Base-by-base conservation (phyloP, 805 yeast genomes). In the Cyberlindnera nakhonratchasimensis region DNA sequence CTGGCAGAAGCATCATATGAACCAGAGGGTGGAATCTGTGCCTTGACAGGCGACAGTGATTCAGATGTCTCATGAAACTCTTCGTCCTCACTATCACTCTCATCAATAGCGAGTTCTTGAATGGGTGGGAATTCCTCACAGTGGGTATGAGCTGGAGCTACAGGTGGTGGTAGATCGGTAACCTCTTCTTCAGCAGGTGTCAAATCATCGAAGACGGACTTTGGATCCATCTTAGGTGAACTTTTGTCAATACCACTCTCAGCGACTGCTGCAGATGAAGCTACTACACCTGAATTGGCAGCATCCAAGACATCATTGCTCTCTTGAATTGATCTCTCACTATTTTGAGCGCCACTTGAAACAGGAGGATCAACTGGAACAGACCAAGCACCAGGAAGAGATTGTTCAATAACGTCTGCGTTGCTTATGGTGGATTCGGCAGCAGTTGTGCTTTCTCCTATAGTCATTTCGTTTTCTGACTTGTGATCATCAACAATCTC, bases 91-190 rank as follows among this genome's bases (percentile, higher is more conserved):
- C 48, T 41, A 21, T 50, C 52, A 38, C 46, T 46, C 38, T 47
- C 46, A 29, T 34, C 45, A 39, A 47, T 47, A 19, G 37, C 45
- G 22, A 40, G 39, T 42, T 46, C 51, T 19, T 48, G 49, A 28
- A 48, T 45, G 37, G 53, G 49, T 31, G 52, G 53, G 43, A 80
- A 80, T 49, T 80, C 86, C 12, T 69, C 72, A 37, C 63, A 69
- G 17, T 40, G 54, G 18, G 42, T n/a, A n/a, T n/a, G n/a, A n/a
- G n/a, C n/a, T n/a, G n/a, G n/a, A n/a, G n/a, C n/a, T n/a, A n/a
- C 54, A 22, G 45, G 37, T 10, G 45, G 43, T 5, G 53, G 40
- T 19, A 52, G 41, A n/a, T 40, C 40, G 21, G 16, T 21, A n/a
- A 24, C 21, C 12, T 24, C 32, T 33, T 41, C 20, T 12, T 30